phyloP scores from a whole-genome alignment of 2,329 filamentous ascomycete species.

The Pseudogymnoascus destructans region DNA sequence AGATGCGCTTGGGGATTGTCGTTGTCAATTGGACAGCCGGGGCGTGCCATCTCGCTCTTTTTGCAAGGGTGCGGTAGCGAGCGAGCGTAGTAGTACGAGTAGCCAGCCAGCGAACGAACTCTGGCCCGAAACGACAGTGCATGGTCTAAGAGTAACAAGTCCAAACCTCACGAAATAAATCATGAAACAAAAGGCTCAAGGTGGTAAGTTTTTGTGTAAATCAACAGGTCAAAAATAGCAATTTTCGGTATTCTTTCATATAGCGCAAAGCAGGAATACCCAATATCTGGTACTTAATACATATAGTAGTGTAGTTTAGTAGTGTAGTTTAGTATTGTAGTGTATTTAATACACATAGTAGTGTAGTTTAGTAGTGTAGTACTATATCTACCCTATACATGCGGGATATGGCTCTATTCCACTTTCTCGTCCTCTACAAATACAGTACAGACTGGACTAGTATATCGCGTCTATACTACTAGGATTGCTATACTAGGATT shows the following conservation, averaged over 20 bases:
- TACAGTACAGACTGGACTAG: neutral
- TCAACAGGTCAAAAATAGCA: neutral
- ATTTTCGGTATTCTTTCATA: neutral
- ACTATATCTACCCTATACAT: neutral
- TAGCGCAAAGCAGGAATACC: neutral
- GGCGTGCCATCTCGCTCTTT: conserved; percentile 7
- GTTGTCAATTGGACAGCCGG: conserved; percentile 6
- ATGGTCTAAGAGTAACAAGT: neutral
- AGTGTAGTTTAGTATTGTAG: too few species aligned
- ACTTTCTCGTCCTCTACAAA: neutral
- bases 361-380: neutral
- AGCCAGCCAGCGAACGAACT: conserved; percentile 7
- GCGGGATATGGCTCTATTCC: neutral
- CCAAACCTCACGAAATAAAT: conserved; percentile 1
- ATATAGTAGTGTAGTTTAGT: neutral
- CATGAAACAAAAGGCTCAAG: neutral
- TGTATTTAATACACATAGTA: too few species aligned
- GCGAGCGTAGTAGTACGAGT: neutral
- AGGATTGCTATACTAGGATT: neutral
- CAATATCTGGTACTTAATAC: too few species aligned
- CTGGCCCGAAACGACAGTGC: conserved; percentile 7
- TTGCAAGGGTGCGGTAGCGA: conserved; percentile 6
- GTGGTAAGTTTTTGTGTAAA: neutral
- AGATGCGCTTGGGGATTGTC: conserved; percentile 8
- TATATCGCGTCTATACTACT: neutral